phyloP scores from a whole-genome alignment of 371 early-diverging fungal genomes.

The Saksenaea vasiformis region DNA sequence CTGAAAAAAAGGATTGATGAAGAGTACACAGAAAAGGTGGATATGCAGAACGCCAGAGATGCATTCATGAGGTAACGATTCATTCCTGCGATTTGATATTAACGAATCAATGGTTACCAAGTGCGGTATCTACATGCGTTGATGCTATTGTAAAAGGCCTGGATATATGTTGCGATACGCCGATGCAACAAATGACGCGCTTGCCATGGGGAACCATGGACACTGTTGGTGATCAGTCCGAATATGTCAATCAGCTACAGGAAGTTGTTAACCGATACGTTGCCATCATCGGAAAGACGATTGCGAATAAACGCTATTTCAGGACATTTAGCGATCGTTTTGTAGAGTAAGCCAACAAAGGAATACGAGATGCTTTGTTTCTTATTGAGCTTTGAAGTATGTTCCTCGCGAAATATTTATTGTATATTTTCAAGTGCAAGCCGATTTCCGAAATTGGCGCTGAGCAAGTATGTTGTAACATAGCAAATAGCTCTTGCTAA shows the following conservation, averaged over 20 bases:
- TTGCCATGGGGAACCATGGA: slow-evolving; percentile 81
- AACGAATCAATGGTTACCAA: slow-evolving; percentile 16
- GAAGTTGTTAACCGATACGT: slow-evolving; percentile 52
- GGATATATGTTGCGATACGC: slow-evolving; percentile 66
- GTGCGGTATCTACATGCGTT: slow-evolving; percentile 59
- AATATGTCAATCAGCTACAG: slow-evolving; percentile 75
- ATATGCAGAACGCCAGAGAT: slow-evolving; percentile 73
- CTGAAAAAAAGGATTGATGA: slow-evolving; percentile 77
- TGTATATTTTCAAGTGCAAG: slow-evolving; percentile 71
- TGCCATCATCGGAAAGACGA: slow-evolving; percentile 53
- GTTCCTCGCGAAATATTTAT: slow-evolving; percentile 63
- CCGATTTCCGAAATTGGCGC: slow-evolving; percentile 88
- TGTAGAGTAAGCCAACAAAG: slow-evolving; percentile 65
- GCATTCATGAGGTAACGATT: slow-evolving; percentile 63
- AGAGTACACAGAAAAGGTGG: slow-evolving; percentile 63
- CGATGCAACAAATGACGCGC: slow-evolving; percentile 69
- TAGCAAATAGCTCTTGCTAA: neutral
- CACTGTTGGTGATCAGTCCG: slow-evolving; percentile 92
- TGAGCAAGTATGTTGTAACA: slow-evolving; percentile 58
- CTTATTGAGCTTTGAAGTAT: slow-evolving; percentile 39
- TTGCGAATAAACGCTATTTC: slow-evolving; percentile 78
- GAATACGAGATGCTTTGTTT: neutral
- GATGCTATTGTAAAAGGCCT: slow-evolving; percentile 67
- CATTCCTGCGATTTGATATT: neutral
- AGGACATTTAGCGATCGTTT: slow-evolving; percentile 89